Base-by-base conservation (phyloP, 2,329 filamentous ascomycete genomes). In the Cladosporium sp. region DNA sequence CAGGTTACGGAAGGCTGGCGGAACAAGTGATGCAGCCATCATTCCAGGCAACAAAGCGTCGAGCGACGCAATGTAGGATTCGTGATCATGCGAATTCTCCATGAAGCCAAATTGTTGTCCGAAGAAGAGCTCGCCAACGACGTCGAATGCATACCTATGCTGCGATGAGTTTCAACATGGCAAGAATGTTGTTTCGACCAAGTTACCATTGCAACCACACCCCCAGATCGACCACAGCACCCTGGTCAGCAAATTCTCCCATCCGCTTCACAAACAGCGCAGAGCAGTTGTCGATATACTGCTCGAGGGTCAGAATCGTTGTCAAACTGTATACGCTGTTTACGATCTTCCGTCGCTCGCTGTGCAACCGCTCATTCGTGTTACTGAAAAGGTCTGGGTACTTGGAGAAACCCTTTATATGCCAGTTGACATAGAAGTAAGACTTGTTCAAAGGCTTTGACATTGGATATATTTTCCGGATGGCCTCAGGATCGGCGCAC, bases 361-460 rank as follows among this genome's bases (percentile, higher is more conserved):
- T 57, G 6, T 57, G 54, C 30, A 23, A 25, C 39, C 28, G 8
- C 54, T 36, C 54, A 14, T 57, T 36, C 6, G 48, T 51, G 23
- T 51, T 51, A 23, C 48, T 28, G 48, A 51, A 51, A 16, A 28
- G n/a, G 48, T 51, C 48, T 23, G 48, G 48, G 28, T 28, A 51
- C 14, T 51, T 51, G 2, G 48, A 51, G 23, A 51, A 51, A 5
- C n/a, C 14, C 23, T 51, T 51, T 1, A 25, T 26, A 67, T 53
- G 63, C 10, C 67, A 57, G 0, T 68, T 56, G n/a, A 57, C 62
- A 59, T 65, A 71, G 14, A 65, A 59, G 48, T 71, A 68, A 18
- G 70, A 69, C 23, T 71, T 65, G 7, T 67, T 66, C 25, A 70
- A 69, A 16, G 68, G 67, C 3, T 70, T 73, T 32, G 26, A 69